A percentile compares a stretch with the other conserved stretches of the same genome.
Conservation (phyloP, 1,284 basidiomycete genomes). For the Heliocybe sulcata region DNA sequence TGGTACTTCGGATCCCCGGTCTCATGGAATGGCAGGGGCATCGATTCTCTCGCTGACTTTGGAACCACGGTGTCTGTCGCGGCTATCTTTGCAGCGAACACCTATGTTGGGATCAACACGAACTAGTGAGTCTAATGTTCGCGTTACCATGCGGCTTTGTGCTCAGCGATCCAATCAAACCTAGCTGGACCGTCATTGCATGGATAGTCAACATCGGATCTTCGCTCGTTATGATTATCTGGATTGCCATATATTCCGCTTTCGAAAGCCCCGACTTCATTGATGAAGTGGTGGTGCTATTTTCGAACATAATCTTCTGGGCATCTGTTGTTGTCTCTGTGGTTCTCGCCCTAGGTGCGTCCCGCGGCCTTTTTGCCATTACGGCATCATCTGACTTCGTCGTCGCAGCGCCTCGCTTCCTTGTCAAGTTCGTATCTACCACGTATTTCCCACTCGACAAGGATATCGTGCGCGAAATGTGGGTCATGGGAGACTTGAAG, state of each 20-base stretch:
- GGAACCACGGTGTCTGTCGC: constrained; percentile 89
- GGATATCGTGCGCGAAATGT: constrained; percentile 86
- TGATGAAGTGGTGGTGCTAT: constrained; percentile 69
- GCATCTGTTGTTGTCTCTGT: constrained; percentile 64
- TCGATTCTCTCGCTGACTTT: constrained; percentile 80
- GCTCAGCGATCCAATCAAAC: constrained; percentile 4
- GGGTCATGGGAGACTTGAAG: constrained; percentile 82
- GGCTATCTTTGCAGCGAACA: constrained; percentile 84
- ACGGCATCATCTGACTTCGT: constrained; percentile 9
- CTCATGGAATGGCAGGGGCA: constrained; percentile 69
- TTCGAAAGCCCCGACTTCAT: constrained; percentile 65
- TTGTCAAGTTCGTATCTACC: constrained; percentile 62
- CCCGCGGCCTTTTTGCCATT: constrained; percentile 14
- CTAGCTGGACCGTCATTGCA: constrained; percentile 84
- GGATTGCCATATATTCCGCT: constrained; percentile 84
- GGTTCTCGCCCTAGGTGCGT: constrained; percentile 62
- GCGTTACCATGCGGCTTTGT: background rate
- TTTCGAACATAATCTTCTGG: constrained; percentile 81
- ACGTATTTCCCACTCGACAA: constrained; percentile 71
- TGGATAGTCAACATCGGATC: constrained; percentile 79
- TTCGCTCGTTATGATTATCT: constrained; percentile 71
- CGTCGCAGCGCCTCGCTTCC: constrained; percentile 56
- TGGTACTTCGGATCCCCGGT: constrained; percentile 60
- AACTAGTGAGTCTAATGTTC: constrained; percentile 59
- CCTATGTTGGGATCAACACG: constrained; percentile 84